phyloP scores from a whole-genome alignment of 345 rosid species.

The Dovyalis caffra region DNA sequence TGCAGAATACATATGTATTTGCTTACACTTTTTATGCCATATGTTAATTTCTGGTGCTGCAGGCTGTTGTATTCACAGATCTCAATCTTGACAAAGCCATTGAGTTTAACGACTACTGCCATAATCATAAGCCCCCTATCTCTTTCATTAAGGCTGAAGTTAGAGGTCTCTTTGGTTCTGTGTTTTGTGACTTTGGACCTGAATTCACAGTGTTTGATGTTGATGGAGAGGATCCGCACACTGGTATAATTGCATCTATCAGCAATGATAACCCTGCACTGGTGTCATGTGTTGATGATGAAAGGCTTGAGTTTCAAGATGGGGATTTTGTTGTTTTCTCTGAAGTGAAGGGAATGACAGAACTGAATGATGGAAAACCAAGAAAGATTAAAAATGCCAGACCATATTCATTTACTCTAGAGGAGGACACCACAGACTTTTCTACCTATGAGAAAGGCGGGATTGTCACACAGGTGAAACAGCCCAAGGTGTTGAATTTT shows the following conservation, averaged over 20 bases:
- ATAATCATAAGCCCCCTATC: conserved; percentile 80
- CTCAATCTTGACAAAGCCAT: conserved; percentile 68
- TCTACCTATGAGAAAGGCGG: conserved; percentile 84
- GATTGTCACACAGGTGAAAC: conserved; percentile 93
- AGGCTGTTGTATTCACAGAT: conserved; percentile 95
- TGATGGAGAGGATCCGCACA: conserved; percentile 94
- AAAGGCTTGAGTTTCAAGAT: conserved; percentile 94
- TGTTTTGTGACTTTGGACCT: conserved; percentile 97
- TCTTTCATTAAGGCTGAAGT: conserved; percentile 90
- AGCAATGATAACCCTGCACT: conserved; percentile 85
- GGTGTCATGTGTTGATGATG: conserved; percentile 93
- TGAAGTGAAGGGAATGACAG: conserved; percentile 93
- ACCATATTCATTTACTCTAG: conserved; percentile 87
- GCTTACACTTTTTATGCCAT: not conserved
- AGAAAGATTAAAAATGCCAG: conserved; percentile 82
- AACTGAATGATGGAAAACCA: conserved; percentile 92
- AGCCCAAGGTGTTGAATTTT: conserved; percentile 77
- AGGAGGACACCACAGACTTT: conserved; percentile 73
- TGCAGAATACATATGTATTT: not conserved
- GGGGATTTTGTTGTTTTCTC: conserved; percentile 96
- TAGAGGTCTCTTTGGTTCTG: conserved; percentile 93
- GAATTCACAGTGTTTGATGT: conserved; percentile 85
- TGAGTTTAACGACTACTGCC: conserved; percentile 84
- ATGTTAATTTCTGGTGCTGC: conserved; percentile 24
- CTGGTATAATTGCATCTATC: conserved; percentile 92